Evolutionary conservation across 2,329 filamentous ascomycete genomes (phyloP).

Genomic region (Metarhizium album): DNA sequence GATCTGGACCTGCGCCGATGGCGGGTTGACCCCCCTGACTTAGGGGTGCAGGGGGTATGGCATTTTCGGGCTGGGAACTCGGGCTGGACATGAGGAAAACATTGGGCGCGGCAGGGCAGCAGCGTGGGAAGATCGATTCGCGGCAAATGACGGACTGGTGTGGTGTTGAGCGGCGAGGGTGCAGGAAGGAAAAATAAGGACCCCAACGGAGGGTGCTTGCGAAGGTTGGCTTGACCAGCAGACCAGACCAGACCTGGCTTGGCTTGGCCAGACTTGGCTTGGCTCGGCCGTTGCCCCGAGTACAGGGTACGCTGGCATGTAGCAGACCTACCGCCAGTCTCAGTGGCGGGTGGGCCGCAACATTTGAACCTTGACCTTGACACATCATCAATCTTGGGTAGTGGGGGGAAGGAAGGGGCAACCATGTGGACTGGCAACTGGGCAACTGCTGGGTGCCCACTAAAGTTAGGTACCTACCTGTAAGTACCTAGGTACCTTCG

Average conservation of each 20-base stretch:
- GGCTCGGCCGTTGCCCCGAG: neutral
- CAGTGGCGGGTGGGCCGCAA: neutral
- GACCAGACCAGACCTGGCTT: no score
- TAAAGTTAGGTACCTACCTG: no score
- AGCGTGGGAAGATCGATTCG: slow-evolving; percentile 14
- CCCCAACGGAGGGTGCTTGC: slow-evolving; percentile 4
- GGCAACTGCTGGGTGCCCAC: no score
- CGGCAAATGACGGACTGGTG: slow-evolving; percentile 12
- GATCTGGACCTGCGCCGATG: slow-evolving; percentile 5
- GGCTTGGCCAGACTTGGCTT: neutral
- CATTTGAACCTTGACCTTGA: no score
- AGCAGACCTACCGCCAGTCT: neutral
- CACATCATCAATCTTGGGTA: no score
- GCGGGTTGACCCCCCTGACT: slow-evolving; percentile 15
- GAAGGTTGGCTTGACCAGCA: no score
- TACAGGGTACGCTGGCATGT: neutral
- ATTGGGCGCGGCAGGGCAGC: slow-evolving; percentile 32
- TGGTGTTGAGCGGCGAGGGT: slow-evolving; percentile 11
- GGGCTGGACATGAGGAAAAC: slow-evolving; percentile 48
- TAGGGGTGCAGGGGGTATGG: slow-evolving; percentile 38
- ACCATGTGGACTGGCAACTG: no score
- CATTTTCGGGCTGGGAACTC: slow-evolving; percentile 41
- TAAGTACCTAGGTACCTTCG: no score
- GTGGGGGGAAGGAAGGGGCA: no score
- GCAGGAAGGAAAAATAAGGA: slow-evolving; percentile 8